Evolutionary conservation across 352 stramenopile genomes (phyloP), one percentile per base, ranked within the genome.

Genomic region (Phytopythium boreale): DNA sequence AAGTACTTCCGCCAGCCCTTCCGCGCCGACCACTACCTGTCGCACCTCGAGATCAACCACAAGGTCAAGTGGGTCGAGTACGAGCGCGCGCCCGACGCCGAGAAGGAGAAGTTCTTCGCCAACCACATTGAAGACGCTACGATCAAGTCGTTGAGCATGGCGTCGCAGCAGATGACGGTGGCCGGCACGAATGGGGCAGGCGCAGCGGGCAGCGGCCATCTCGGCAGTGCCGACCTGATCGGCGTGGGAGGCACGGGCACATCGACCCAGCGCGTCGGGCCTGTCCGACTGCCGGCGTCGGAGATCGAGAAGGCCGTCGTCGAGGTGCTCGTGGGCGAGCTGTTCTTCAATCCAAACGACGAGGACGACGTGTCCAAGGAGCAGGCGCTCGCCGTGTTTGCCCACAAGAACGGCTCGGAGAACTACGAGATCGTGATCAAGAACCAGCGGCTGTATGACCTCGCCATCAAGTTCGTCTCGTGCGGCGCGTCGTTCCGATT

Each of bases 1-100:
- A 89, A 89, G 75, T 88, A 89, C 69, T 89, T 88, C 56, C 75
- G 79, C 2, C 74, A 84, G 67, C 78, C 79, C 0, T 89, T 89
- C 64, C 81, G 81, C 43, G 76, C 81, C 2, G 81, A 90, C 64
- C 79, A 90, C 61, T 90, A 88, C 56, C 68, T 86, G 27, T 88
- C 76, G 44, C 81, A 90, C 46, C 56, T 90, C 31, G 76, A 87
- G 72, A 87, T 88, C 64, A 86, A 90, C 61, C 81, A 90, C 71
- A 78, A 75, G 64, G 49, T 63, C n/a, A 84, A 85, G 56, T 90
- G 81, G 81, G 59, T 69, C 60, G 77, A 82, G 61, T 90, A 90
- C 66, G 76, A 88, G 60, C 72, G 74, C 24, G 73, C 72, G n/a
- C 71, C 74, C 8, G 73, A 63, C 46, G 58, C 67, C n/a, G 78